Evolutionary conservation across 352 stramenopile species (phyloP), one percentile per base, ranked within the genome.

Genomic region (Phytophthora sp.): DNA sequence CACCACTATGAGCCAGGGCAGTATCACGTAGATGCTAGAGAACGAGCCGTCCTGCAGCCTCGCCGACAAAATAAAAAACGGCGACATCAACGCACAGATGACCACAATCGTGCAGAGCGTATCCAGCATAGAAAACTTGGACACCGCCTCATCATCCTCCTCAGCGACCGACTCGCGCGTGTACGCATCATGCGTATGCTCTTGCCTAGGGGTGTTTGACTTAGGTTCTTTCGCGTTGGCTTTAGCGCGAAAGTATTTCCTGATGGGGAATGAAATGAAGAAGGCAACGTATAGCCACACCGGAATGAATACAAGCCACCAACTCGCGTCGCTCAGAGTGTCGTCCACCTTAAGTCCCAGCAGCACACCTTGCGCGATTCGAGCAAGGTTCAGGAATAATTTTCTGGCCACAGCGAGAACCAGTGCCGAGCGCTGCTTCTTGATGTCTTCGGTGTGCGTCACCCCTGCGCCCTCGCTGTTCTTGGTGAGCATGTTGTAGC

Each of bases 1-100:
- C 64, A 92, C 86, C 62, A 94, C 71, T 69, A 94, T 91, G 49
- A 92, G 83, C 82, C 82, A 93, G 41, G 86, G 86, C 26, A 94
- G 61, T 23, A 94, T 64, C 35, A 94, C 79, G 72, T 92, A 94
- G 37, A 94, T 83, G 49, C 74, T 79, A 30, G 86, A 94, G 62
- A 94, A 94, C 5, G 71, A 74, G 10, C 70, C 81, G 50, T 80
- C 66, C 41, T 94, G 65, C n/a, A 94, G 70, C 10, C 86, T 82
- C 32, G 85, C 79, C 5, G 84, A 78, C 44, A 94, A 68, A 64
- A 94, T 91, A 51, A 94, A 90, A 66, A 88, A 90, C 31, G 86
- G 86, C 39, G 86, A 94, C 51, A 76, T 81, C 15, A 91, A 55
- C 13, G 81, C 71, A 12, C 73, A 66, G 62, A 86, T 77, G 52